Base-by-base conservation (phyloP, 306 rosid genomes). In the Begonia loranthoides region DNA sequence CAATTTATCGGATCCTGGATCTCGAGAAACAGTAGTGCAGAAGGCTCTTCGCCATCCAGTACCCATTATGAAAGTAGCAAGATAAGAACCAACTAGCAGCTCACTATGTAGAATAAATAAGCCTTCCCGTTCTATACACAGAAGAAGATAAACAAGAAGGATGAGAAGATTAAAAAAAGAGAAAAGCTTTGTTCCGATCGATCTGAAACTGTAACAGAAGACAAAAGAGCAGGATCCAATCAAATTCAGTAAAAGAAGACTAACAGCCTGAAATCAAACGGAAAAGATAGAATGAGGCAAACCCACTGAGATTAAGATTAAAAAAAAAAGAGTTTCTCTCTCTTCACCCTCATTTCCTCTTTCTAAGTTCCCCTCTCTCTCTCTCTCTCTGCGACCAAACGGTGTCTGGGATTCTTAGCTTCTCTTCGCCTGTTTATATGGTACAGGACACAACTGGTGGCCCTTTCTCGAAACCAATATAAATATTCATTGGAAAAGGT, bases 1-100 rank as follows among this genome's bases (percentile, higher is more conserved):
- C 0, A 90, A 61, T 4, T 28, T 28, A 52, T 56, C 61, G 4
- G 81, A 68, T 13, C 76, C 84, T 16, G 82, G 73, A 66, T 83
- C 88, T 11, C 88, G 73, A 43, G 70, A 55, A 2, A 78, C 24
- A 0, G 84, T 78, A 0, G 92, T 78, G 70, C 99, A 90, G 54
- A 90, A 90, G 12, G 93, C 94, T 71, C 94, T 77, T 64, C 99
- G 80, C 99, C 99, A 90, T 41, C 99, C 88, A 8, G 88, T 86
- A 28, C 94, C 94, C 99, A 90, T 86, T 59, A 21, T 44, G 50
- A 49, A 60, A 50, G 51, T 5, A 9, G 51, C 53, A 21, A 12
- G 11, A 12, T 13, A 45, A 46, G 14, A 57, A 45, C 9, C 17
- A 5, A 49, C 8, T 28, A 1, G 6, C 36, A 4, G 36, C 9